These are phyloP conservation scores for Hymenoscyphus repandus DNA, from an alignment of 2,329 filamentous ascomycete genomes.

Conservation along the genomic window DNA sequence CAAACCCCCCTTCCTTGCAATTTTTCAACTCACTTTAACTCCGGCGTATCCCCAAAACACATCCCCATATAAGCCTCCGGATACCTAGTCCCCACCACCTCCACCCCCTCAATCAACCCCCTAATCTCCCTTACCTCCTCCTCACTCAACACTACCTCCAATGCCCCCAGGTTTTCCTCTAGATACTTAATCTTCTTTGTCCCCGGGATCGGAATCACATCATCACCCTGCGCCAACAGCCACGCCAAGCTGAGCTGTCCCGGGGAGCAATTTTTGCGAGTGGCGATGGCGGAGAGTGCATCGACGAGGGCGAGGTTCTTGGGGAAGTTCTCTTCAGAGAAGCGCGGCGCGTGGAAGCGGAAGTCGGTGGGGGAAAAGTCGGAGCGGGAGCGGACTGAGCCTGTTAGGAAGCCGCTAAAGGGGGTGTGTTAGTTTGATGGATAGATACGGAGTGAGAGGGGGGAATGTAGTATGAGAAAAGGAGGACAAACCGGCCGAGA, in stretches of 20 bases:
- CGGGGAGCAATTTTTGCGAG: constrained; percentile 43
- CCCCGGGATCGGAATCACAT: neutral
- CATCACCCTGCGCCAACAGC: constrained; percentile 45
- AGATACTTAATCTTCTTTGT: constrained; percentile 2
- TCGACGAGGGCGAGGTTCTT: constrained; percentile 46
- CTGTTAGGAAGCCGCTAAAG: constrained; percentile 47
- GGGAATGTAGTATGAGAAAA: neutral
- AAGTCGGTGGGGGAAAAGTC: constrained; percentile 46
- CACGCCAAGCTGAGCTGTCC: constrained; percentile 48
- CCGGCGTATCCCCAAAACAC: neutral
- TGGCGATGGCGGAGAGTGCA: constrained; percentile 39
- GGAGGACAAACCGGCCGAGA: constrained; percentile 40
- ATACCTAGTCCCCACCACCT: neutral
- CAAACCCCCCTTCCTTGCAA: too few relatives aligned
- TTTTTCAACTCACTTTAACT: neutral
- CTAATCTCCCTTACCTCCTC: neutral
- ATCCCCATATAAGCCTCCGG: neutral
- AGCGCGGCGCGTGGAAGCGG: constrained; percentile 41
- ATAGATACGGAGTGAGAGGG: neutral
- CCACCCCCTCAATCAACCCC: neutral
- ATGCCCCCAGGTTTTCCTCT: neutral
- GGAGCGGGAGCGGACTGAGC: constrained; percentile 38
- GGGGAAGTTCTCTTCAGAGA: constrained; percentile 44
- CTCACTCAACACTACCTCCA: neutral
- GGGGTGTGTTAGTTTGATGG: neutral